phyloP scores from a whole-genome alignment of 2,329 filamentous ascomycete genomes.

The Ophidiomyces ophidiicola region DNA sequence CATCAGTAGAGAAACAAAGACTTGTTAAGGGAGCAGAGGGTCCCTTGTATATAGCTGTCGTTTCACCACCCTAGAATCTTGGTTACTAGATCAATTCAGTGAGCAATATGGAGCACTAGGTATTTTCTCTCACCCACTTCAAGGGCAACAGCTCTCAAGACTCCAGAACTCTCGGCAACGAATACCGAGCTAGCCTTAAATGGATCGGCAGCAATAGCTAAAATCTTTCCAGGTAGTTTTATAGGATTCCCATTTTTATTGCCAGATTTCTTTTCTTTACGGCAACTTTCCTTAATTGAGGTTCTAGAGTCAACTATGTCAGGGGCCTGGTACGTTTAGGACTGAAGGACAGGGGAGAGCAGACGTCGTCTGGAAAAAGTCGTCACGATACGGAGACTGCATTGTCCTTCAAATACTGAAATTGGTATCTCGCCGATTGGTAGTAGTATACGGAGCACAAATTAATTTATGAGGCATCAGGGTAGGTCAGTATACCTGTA shows the following conservation, averaged over 20 bases:
- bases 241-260: conserved; percentile 79
- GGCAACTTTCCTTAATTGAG: conserved; percentile 38
- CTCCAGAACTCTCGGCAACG: conserved; percentile 77
- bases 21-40: conserved; percentile 71
- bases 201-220: conserved; percentile 60
- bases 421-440: too few species aligned
- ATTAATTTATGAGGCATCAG: too few species aligned
- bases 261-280: conserved; percentile 60
- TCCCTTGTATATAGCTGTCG: conserved; percentile 49
- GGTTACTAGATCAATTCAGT: conserved; percentile 3
- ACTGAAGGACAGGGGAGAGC: conserved; percentile 25
- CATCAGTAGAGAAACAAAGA: conserved; percentile 50
- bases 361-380: conserved; percentile 91
- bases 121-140: conserved; percentile 49
- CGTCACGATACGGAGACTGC: conserved; percentile 58
- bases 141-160: conserved; percentile 58
- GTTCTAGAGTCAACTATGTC: conserved; percentile 31
- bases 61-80: conserved; percentile 33
- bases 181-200: conserved; percentile 52
- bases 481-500: too few species aligned
- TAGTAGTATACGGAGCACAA: too few species aligned
- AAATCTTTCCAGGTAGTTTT: conserved; percentile 69
- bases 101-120: conserved; percentile 4
- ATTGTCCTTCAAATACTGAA: conserved; percentile 28
- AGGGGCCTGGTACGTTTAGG: conserved; percentile 5